Evolutionary conservation across 2,329 filamentous ascomycete species (phyloP).

Genomic region (Camillea tinctor): DNA sequence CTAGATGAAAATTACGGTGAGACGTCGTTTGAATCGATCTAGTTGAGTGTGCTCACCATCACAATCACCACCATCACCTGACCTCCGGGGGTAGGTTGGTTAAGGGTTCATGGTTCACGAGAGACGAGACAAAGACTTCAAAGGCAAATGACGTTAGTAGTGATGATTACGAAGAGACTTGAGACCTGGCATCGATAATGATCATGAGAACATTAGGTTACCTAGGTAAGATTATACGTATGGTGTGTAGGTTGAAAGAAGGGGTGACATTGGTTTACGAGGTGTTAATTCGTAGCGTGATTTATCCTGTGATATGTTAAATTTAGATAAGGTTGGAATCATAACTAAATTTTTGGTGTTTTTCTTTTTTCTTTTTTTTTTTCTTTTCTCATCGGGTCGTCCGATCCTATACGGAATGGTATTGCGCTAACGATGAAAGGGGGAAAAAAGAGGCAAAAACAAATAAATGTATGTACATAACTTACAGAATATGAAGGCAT

Average conservation of each 20-base stretch:
- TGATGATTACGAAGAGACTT: background rate
- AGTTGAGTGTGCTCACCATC: no score
- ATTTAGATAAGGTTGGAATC: background rate
- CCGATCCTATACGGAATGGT: no score
- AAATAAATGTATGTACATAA: background rate
- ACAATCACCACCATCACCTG: no score
- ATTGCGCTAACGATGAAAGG: no score
- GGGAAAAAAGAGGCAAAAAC: background rate
- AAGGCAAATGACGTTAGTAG: background rate
- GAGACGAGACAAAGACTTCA: background rate
- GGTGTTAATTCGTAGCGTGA: background rate
- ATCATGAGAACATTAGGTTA: background rate
- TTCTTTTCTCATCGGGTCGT: no score
- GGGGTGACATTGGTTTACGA: no score
- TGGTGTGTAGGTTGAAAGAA: background rate
- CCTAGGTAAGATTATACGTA: background rate
- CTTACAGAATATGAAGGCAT: background rate
- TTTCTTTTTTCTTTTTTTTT: no score
- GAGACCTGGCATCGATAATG: background rate
- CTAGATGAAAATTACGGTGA: background rate
- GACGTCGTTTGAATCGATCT: background rate
- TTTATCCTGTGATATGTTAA: background rate
- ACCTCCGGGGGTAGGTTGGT: no score
- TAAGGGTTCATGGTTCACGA: background rate
- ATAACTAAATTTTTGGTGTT: no score